phyloP scores from a whole-genome alignment of 352 stramenopile species.

The Halophytophthora polymorphica region DNA sequence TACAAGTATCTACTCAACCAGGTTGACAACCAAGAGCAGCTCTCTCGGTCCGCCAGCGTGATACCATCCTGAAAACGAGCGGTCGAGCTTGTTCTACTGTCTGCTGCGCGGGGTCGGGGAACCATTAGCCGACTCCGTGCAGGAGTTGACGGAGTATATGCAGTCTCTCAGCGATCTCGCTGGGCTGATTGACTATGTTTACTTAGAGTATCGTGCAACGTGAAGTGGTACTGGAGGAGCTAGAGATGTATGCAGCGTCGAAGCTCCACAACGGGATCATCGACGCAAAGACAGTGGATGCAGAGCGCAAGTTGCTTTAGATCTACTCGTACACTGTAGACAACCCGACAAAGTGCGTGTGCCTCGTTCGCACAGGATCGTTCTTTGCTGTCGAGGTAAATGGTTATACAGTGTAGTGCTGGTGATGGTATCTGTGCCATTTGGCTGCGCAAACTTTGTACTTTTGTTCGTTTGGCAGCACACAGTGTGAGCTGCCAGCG shows the following conservation, averaged over 20 bases:
- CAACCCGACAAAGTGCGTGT: slow-evolving; percentile 1
- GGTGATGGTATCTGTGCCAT: too few relatives aligned
- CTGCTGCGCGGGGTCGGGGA: background rate
- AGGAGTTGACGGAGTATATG: slow-evolving; percentile 3
- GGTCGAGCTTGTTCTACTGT: slow-evolving; percentile 6
- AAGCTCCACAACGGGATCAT: slow-evolving; percentile 8
- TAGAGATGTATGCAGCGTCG: slow-evolving; percentile 3
- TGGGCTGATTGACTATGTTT: slow-evolving; percentile 1
- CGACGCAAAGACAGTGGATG: slow-evolving; percentile 10
- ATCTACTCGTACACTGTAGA: slow-evolving; percentile 9
- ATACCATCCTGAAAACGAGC: background rate
- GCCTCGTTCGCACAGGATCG: background rate
- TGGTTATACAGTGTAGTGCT: slow-evolving; percentile 5
- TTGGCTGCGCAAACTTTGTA: too few relatives aligned
- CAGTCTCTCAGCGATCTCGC: background rate
- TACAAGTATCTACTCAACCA: background rate
- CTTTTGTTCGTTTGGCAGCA: too few relatives aligned
- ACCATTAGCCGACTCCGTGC: background rate
- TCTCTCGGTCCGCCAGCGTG: background rate
- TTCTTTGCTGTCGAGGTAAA: slow-evolving; percentile 16
- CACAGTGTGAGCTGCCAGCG: too few relatives aligned
- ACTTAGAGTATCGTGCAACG: background rate
- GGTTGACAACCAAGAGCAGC: background rate
- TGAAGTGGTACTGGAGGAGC: background rate
- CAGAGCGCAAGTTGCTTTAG: slow-evolving; percentile 2